phyloP scores from a whole-genome alignment of 2,329 filamentous ascomycete genomes.

The Aurifilum marmelostoma region DNA sequence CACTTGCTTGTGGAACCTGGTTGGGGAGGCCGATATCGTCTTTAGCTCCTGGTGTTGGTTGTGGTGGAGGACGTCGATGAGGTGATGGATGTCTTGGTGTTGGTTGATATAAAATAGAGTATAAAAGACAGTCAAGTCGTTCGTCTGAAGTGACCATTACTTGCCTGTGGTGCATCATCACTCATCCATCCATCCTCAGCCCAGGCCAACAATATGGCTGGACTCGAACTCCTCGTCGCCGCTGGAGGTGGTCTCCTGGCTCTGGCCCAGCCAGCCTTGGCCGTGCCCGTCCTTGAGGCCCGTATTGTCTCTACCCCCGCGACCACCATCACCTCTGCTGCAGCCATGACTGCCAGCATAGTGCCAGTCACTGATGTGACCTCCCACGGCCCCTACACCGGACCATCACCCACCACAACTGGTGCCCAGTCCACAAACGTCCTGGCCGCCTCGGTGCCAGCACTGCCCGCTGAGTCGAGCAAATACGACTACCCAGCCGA shows the following conservation, averaged over 20 bases:
- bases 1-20: background rate
- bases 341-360: constrained; percentile 33
- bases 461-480: constrained; percentile 59
- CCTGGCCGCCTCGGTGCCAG: constrained; percentile 60
- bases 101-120: background rate
- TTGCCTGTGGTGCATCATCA: background rate
- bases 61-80: background rate
- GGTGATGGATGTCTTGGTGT: background rate
- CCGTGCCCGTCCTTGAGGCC: constrained; percentile 36
- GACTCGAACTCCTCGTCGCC: constrained; percentile 8
- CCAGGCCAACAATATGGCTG: constrained; percentile 18
- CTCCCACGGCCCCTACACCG: constrained; percentile 70
- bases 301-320: constrained; percentile 39
- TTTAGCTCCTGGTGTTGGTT: background rate
- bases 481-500: constrained; percentile 73
- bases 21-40: constrained; percentile 6
- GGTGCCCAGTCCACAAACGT: constrained; percentile 67
- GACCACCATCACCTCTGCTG: constrained; percentile 41
- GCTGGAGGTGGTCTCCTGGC: constrained; percentile 29
- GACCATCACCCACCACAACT: constrained; percentile 66
- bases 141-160: too few relatives aligned
- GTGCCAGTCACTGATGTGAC: constrained; percentile 59
- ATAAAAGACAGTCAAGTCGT: constrained; percentile 1
- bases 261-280: constrained; percentile 31
- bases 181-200: background rate